phyloP scores from a whole-genome alignment of 139 green algal species.

The Microglena sp. region DNA sequence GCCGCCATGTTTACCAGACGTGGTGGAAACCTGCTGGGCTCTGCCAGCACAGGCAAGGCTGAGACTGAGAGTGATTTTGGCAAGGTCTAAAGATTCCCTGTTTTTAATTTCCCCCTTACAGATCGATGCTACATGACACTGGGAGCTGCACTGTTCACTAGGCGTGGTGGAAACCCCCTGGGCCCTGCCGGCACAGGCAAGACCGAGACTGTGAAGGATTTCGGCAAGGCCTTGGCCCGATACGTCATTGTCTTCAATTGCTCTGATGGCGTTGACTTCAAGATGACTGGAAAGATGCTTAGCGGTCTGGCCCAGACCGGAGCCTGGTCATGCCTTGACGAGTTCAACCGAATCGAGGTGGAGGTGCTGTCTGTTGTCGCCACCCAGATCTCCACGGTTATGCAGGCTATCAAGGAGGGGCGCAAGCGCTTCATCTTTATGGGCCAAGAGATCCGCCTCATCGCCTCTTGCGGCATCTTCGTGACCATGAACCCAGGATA shows the following conservation, averaged over 20 bases:
- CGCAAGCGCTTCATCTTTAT: constrained; percentile 64
- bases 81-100: constrained; percentile 45
- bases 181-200: constrained; percentile 72
- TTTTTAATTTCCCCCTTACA: neutral
- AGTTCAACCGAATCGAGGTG: constrained; percentile 86
- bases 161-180: constrained; percentile 62
- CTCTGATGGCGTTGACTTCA: constrained; percentile 74
- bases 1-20: constrained; percentile 67
- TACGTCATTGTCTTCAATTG: constrained; percentile 87
- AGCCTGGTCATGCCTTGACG: constrained; percentile 76
- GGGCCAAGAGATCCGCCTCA: constrained; percentile 70
- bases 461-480: constrained; percentile 72
- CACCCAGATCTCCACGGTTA: constrained; percentile 67
- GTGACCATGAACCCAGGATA: constrained; percentile 88
- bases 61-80: constrained; percentile 67
- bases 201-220: constrained; percentile 71
- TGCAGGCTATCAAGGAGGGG: constrained; percentile 77
- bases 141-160: constrained; percentile 63
- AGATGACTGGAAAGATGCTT: constrained; percentile 81
- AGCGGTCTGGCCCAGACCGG: constrained; percentile 69
- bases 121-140: constrained; percentile 78
- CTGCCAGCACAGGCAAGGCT: constrained; percentile 72
- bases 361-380: constrained; percentile 79
- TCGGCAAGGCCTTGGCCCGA: constrained; percentile 65
- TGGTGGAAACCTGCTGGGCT: constrained; percentile 63